Conservation (phyloP, 192 early-diverging fungal species). For the Chytriomyces sp. region DNA sequence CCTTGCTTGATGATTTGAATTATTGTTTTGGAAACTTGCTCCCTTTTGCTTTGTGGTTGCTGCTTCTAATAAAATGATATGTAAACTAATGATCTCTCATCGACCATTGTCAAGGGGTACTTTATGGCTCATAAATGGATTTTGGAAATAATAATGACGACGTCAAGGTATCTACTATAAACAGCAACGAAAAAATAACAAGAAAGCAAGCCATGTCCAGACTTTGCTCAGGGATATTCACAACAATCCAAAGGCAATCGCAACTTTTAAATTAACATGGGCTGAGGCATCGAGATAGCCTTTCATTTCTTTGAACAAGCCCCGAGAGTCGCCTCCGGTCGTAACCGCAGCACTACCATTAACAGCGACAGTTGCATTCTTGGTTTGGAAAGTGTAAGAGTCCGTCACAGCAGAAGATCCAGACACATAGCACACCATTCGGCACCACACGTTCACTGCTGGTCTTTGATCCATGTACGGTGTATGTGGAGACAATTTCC, state of each 20-base stretch:
- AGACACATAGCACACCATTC: constrained; percentile 13
- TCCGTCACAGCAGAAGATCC: constrained; percentile 13
- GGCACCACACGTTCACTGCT: constrained; percentile 25
- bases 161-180: background rate
- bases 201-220: too few species aligned
- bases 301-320: background rate
- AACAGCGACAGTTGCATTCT: background rate
- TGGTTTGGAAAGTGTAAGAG: constrained; percentile 25
- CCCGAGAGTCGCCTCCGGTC: background rate
- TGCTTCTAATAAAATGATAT: too few species aligned
- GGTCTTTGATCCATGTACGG: constrained; percentile 23
- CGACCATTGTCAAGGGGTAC: too few species aligned
- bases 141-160: too few species aligned
- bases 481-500: constrained; percentile 20
- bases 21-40: background rate
- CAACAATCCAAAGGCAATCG: constrained; percentile 24
- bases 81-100: too few species aligned
- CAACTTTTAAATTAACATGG: background rate
- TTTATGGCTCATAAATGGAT: too few species aligned
- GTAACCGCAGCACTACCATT: background rate
- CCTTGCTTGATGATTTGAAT: constrained; percentile 36
- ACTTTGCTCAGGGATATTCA: background rate
- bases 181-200: background rate
- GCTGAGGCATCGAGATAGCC: too few species aligned
- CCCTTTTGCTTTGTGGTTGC: background rate